Evolutionary conservation across 257 asterid species (phyloP), one percentile per base, ranked within the genome.

Genomic region (Penstemon barbatus): DNA sequence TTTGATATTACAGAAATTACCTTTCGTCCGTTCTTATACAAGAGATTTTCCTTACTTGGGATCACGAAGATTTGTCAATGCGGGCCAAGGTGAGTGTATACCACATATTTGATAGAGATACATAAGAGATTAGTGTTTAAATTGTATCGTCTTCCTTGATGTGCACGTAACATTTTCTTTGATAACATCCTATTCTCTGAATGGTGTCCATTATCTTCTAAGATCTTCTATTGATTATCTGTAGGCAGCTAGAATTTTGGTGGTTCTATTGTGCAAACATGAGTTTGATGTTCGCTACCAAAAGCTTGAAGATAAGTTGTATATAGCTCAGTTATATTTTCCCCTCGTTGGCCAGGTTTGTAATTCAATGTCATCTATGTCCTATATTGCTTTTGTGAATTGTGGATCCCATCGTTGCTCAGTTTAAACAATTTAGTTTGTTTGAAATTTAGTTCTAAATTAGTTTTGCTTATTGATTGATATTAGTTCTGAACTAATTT

Each of bases 31-130:
- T 94, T 76, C 92, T 94, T 52, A 89, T 94, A 65, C 99, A 94
- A 91, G 99, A 94, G 85, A 89, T 91, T 77, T 94, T 94, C 82
- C 96, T 94, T 64, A 89, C 99, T 39, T 94, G 96, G 99, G 99
- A 94, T 80, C 99, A 94, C 42, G 99, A 94, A 77, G 99, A 91
- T 83, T 74, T 89, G 69, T 73, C 97, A 12, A 89, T 91, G 97
- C 89, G 99, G 65, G 87, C 94, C 69, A 94, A 94, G 88, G 99
- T 91, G 83, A 79, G 87, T 75, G 56, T 73, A 46, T 63, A 6
- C 63, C 68, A 56, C 56, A 59, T 58, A 73, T 70, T 68, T 67
- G 54, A 59, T 59, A 65, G 63, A 36, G 13, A 56, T 41, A 37
- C 18, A 33, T n/a, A 8, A 51, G 13, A 71, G 56, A 71, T 59